Conservation (phyloP, 495 filamentous ascomycete species). For the Penicillium maclennaniae region DNA sequence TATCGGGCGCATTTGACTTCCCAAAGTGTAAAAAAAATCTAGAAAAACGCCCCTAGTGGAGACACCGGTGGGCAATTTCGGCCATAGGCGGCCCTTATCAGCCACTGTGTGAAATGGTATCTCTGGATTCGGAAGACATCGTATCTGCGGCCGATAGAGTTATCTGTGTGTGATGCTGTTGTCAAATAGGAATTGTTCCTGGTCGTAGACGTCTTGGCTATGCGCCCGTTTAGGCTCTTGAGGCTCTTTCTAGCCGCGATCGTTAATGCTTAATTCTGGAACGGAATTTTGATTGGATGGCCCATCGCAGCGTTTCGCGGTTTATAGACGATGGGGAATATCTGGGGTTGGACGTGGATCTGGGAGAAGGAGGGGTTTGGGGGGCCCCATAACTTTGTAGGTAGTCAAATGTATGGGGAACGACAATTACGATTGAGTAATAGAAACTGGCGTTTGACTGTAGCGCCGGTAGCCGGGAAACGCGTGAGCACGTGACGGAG, state of each 20-base stretch:
- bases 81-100: neutral
- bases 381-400: neutral
- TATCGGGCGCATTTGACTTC: neutral
- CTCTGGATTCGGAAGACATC: neutral
- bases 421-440: conserved; percentile 3
- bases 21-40: neutral
- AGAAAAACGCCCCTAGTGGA: conserved; percentile 3
- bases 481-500: neutral
- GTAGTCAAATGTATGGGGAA: neutral
- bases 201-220: neutral
- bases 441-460: neutral
- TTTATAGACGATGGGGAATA: neutral
- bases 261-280: neutral
- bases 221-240: neutral
- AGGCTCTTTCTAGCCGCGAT: neutral
- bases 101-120: neutral
- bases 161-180: conserved; percentile 2
- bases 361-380: neutral
- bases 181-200: conserved; percentile 2
- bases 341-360: neutral
- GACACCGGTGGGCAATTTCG: neutral
- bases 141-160: conserved; percentile 1
- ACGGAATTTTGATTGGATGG: neutral
- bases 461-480: neutral
- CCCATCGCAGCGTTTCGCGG: neutral